These are phyloP conservation scores for Blastomyces emzantsi DNA, from an alignment of 2,329 filamentous ascomycete genomes.

Conservation along the genomic window DNA sequence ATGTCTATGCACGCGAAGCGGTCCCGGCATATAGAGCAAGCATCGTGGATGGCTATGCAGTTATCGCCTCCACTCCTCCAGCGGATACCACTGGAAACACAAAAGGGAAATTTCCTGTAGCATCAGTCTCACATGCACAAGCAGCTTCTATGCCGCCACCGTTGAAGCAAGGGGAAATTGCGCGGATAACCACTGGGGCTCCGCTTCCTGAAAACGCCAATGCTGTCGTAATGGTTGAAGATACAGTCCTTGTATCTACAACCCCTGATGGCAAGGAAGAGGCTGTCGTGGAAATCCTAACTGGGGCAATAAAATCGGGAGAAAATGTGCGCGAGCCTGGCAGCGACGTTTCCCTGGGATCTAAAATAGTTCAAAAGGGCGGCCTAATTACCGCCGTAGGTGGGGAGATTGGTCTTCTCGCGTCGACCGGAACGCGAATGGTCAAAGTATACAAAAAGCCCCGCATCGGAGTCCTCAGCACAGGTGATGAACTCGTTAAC, in stretches of 20 bases:
- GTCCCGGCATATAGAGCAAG: slow-evolving; percentile 93
- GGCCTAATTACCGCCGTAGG: slow-evolving; percentile 78
- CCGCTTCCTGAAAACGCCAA: slow-evolving; percentile 82
- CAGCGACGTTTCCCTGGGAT: slow-evolving; percentile 67
- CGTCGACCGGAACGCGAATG: slow-evolving; percentile 66
- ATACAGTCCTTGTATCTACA: slow-evolving; percentile 65
- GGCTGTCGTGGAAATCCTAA: slow-evolving; percentile 76
- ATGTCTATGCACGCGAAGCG: slow-evolving; percentile 68
- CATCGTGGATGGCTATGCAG: slow-evolving; percentile 93
- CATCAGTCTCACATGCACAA: slow-evolving; percentile 76
- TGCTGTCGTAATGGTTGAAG: slow-evolving; percentile 94
- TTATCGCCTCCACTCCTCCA: slow-evolving; percentile 49
- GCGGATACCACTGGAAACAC: slow-evolving; percentile 50
- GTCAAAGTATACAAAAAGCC: slow-evolving; percentile 69
- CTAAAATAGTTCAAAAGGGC: slow-evolving; percentile 63
- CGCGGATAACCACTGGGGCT: slow-evolving; percentile 89
- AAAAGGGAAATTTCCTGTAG: slow-evolving; percentile 76
- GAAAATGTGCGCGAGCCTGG: slow-evolving; percentile 91
- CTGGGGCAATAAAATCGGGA: slow-evolving; percentile 60
- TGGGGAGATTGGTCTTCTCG: slow-evolving; percentile 83
- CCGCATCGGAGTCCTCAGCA: slow-evolving; percentile 77
- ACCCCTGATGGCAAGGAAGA: slow-evolving; percentile 79
- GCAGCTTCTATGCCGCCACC: slow-evolving; percentile 54
- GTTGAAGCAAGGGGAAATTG: slow-evolving; percentile 65
- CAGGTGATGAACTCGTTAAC: slow-evolving; percentile 85